Percentiles rank a stretch among this genome's conserved stretches.
phyloP scores from a whole-genome alignment of 768 basidiomycete species.

The Phaeolepiota aurea region DNA sequence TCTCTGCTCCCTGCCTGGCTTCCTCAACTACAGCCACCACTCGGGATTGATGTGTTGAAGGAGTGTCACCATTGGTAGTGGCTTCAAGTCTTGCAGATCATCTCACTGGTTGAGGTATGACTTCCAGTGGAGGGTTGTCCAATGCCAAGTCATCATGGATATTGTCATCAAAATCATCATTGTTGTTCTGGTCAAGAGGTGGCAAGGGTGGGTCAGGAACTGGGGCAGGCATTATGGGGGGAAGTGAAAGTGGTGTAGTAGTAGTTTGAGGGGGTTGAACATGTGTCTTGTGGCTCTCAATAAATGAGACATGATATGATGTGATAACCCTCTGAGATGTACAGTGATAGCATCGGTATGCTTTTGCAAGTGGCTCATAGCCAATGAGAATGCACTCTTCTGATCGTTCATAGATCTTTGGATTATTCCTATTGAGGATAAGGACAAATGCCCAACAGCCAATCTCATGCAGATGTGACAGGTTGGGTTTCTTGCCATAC shows the following conservation, averaged over 20 bases:
- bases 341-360: slow-evolving; percentile 9
- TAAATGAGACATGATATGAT: slow-evolving; percentile 14
- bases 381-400: slow-evolving; percentile 14
- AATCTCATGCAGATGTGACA: slow-evolving; percentile 18
- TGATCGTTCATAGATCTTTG: slow-evolving; percentile 15
- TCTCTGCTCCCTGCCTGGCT: neutral
- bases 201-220: too few relatives aligned
- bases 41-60: neutral
- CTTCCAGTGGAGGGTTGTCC: too few relatives aligned
- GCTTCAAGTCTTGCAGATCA: too few relatives aligned
- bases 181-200: too few relatives aligned
- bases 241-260: too few relatives aligned
- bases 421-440: slow-evolving; percentile 14
- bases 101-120: too few relatives aligned
- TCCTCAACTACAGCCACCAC: neutral
- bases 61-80: too few relatives aligned
- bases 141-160: too few relatives aligned
- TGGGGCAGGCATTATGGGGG: too few relatives aligned
- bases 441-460: slow-evolving; percentile 19
- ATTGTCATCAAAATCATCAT: too few relatives aligned
- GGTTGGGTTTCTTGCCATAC: slow-evolving; percentile 12
- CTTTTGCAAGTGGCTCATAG: slow-evolving; percentile 10
- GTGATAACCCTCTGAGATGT: slow-evolving; percentile 5
- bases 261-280: too few relatives aligned
- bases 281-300: slow-evolving; percentile 11